phyloP scores from a whole-genome alignment of 2,329 filamentous ascomycete genomes.

The Aspergillaceae sp. region DNA sequence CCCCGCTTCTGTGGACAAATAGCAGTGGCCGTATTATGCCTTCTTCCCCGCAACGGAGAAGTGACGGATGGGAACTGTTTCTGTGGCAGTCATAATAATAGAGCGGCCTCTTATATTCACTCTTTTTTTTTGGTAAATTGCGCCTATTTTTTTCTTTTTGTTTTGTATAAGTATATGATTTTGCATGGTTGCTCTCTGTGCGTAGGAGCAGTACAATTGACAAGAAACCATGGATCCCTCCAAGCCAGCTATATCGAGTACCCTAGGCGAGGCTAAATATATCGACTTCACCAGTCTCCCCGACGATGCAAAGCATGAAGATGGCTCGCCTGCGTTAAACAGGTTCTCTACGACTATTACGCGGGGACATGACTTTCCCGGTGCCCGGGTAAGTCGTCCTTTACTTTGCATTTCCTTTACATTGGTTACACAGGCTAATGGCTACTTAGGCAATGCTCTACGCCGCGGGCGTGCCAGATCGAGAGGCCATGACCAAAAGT shows the following conservation, averaged over 20 bases:
- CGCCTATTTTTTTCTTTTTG: background rate
- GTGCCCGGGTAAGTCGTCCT: conserved; percentile 58
- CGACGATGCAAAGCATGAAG: conserved; percentile 41
- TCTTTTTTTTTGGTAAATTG: background rate
- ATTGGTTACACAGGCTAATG: background rate
- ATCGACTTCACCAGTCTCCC: conserved; percentile 50
- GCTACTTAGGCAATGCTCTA: conserved; percentile 75
- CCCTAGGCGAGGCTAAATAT: conserved; percentile 42
- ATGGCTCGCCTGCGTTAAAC: conserved; percentile 64
- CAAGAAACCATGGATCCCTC: conserved; percentile 15
- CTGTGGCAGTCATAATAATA: no score
- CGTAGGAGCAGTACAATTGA: background rate
- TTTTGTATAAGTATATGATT: no score
- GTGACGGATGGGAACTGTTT: background rate
- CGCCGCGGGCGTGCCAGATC: conserved; percentile 76
- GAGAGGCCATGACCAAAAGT: conserved; percentile 76
- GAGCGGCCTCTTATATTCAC: no score
- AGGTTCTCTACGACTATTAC: conserved; percentile 79
- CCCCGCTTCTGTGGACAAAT: no score
- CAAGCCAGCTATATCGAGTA: conserved; percentile 13
- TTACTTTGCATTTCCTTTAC: background rate
- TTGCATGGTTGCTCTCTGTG: background rate
- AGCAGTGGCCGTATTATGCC: background rate
- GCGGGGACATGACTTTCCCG: conserved; percentile 78
- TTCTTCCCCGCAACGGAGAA: no score